Evolutionary conservation across 257 asterid species (phyloP), one percentile per base, ranked within the genome.

Genomic region (Thymus mandschuricus): DNA sequence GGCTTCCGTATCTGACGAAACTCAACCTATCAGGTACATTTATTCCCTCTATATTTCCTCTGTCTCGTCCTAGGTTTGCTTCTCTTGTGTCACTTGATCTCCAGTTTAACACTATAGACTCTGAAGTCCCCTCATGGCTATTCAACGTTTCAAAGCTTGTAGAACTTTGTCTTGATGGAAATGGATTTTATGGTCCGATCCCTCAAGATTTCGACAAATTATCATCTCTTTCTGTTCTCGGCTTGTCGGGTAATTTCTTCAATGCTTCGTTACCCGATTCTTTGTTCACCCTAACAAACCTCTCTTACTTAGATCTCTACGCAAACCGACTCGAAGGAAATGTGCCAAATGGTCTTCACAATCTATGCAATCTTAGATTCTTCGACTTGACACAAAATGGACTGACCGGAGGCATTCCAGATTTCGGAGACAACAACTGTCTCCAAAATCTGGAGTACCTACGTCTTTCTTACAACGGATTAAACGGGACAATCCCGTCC

Each of bases 161-260:
- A 13, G 79, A 75, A 48, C 74, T 75, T 10, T 74, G 74, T 49
- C 79, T 75, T n/a, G 79, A 75, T 60, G 69, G 74, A 0, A 75
- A 75, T 30, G 74, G 79, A 9, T 52, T 75, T 13, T 35, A 45
- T 29, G 73, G 21, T 10, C 49, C 73, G 3, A 67, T 74, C 10
- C 63, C 73, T 59, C 56, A 66, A 7, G 51, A 45, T 28, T 34
- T 74, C 0, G 63, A 4, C 21, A 59, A 58, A 12, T 7, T 74
- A 30, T 21, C 73, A 15, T 41, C 71, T n/a, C 77, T 73, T 28
- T 43, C 28, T 3, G 30, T 73, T 38, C 77, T 73, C 33, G 66
- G 68, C 46, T 21, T 74, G 4, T 48, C 61, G 15, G 21, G 21
- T 21, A 21, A 21, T 21, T 21, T 21, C 21, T 21, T 21, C 21